A percentile compares a stretch with the other conserved stretches of the same genome.
These are phyloP conservation scores for Panicum hallii DNA, from an alignment of 202 grass and related monocot species.

Conservation along the genomic window DNA sequence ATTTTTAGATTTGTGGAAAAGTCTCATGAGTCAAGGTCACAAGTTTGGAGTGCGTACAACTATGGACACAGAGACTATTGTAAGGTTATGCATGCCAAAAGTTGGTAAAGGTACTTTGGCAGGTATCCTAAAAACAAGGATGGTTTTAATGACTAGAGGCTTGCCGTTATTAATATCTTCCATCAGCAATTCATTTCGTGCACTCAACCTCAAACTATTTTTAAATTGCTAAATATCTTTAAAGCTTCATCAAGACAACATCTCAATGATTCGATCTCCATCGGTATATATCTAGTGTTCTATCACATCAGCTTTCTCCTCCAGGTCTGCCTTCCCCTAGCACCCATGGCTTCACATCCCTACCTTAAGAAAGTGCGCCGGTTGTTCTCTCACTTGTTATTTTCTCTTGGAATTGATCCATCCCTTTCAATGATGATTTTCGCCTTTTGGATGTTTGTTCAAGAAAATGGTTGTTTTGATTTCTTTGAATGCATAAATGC, in stretches of 20 bases:
- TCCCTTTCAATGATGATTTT: neutral
- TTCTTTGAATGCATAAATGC: constrained; percentile 7
- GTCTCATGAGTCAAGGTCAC: neutral
- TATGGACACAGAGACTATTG: neutral
- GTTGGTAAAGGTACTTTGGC: neutral
- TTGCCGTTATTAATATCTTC: neutral
- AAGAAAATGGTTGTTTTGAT: neutral
- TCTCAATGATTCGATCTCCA: neutral
- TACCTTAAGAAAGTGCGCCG: neutral
- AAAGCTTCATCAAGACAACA: neutral
- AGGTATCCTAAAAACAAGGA: constrained; percentile 5
- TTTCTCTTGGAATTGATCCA: constrained; percentile 4
- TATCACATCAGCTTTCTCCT: neutral
- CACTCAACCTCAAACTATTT: neutral
- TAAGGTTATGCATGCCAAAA: neutral
- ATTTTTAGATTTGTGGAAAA: neutral
- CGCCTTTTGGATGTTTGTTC: neutral
- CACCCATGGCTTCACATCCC: neutral
- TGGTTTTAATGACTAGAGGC: neutral
- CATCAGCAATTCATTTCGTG: neutral
- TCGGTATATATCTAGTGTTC: neutral
- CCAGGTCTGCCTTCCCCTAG: neutral
- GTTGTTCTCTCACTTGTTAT: neutral
- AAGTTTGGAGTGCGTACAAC: neutral
- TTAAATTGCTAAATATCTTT: neutral